Evolutionary conservation across 352 stramenopile species (phyloP), one percentile per base, ranked within the genome.

Genomic region (Pythium coloratum): DNA sequence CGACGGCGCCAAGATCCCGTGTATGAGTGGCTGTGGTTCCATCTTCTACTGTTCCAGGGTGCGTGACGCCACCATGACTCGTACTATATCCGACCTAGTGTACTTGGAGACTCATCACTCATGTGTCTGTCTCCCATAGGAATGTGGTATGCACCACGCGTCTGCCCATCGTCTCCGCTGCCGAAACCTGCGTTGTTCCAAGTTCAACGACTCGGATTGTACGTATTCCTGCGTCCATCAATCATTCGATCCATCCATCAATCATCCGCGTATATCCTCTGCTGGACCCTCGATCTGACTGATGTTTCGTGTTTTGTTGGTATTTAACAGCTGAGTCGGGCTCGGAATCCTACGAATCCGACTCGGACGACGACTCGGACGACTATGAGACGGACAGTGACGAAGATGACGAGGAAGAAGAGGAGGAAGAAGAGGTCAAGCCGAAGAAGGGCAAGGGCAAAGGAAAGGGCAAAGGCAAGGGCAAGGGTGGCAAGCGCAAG

Each of bases 171-270:
- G 87, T 58, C 75, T 95, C 28, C 85, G 84, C 10, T 95, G 87
- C 70, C 81, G 85, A 26, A 95, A 95, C 61, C 72, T 95, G 60
- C 86, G 87, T 6, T 95, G 84, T 71, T 93, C 87, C 64, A 95
- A 95, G 73, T 95, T 95, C 51, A 94, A 95, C 67, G 87, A 95
- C 77, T 92, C 84, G 57, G 86, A 94, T 56, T 94, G 86, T 94
- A 87, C 57, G 85, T 71, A 6, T 16, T 1, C 7, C 26, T 28
- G 3, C 24, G 12, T 26, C 26, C 47, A 44, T 44, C 36, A 10
- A 44, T 44, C 36, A 30, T 14, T 18, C 38, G 13, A n/a, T 46
- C 38, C 38, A 46, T 46, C 38, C 38, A 53, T 53, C 46, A 28
- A 26, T 68, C 30, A 9, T 36, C 57, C 12, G 55, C n/a, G 16